Evolutionary conservation across 139 green algal species (phyloP).

Genomic region (Micromonas pusilla): DNA sequence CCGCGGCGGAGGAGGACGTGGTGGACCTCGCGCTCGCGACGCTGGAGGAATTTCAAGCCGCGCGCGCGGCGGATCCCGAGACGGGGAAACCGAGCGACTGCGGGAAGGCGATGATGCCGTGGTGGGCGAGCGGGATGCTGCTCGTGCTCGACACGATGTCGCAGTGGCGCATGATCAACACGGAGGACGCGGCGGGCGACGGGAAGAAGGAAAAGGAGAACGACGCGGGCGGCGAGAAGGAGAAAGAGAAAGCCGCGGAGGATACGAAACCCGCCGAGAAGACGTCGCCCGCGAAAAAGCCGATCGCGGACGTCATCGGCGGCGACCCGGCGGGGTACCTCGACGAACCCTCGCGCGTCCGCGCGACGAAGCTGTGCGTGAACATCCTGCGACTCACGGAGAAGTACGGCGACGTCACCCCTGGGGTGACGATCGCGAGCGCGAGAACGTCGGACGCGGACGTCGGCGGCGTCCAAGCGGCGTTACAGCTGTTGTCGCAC

Average conservation of each 20-base stretch:
- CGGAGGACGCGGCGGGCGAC: not conserved
- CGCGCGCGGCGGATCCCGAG: too few relatives aligned
- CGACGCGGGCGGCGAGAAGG: not conserved
- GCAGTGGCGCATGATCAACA: constrained; percentile 35
- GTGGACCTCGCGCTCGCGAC: constrained; percentile 39
- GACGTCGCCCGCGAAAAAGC: not conserved
- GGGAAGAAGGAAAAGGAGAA: not conserved
- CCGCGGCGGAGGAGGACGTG: constrained; percentile 41
- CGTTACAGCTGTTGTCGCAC: constrained; percentile 67
- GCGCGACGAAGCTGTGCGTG: not conserved
- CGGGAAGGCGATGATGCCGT: constrained; percentile 44
- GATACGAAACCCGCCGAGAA: not conserved
- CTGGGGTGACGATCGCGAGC: not conserved
- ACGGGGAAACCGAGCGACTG: too few relatives aligned
- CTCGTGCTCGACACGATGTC: constrained; percentile 63
- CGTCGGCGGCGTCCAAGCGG: constrained; percentile 45
- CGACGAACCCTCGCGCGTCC: not conserved
- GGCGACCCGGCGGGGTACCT: not conserved
- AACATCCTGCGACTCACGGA: not conserved
- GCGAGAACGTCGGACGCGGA: not conserved
- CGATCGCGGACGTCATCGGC: not conserved
- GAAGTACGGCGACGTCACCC: not conserved
- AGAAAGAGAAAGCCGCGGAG: not conserved
- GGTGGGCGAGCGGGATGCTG: constrained; percentile 72
- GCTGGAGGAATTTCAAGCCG: constrained; percentile 49